Base-by-base conservation (phyloP, 495 filamentous ascomycete species). In the Saxophila tyrrhenica region DNA sequence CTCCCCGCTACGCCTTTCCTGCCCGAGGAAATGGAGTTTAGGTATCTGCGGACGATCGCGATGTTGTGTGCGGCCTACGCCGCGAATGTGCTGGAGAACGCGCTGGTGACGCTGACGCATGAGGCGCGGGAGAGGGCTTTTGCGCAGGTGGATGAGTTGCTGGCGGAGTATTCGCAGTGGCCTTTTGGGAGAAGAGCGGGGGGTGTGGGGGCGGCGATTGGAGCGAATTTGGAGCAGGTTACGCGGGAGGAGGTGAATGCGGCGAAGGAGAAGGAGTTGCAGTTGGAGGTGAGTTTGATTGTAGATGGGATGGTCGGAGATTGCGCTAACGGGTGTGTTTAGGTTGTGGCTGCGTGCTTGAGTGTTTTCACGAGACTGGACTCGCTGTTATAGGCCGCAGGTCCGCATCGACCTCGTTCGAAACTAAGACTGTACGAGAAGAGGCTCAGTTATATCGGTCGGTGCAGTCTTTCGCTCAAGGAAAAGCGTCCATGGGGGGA, bases 1-100 rank as follows among this genome's bases (percentile, higher is more conserved):
- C 76, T 98, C 25, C 84, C 86, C 20, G 72, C 75, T 49, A 85
- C 78, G 56, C 82, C 85, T 55, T 96, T 91, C 75, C 79, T 96
- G 25, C 92, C 92, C 39, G 91, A 95, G 67, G 88, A 89, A 59
- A 80, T 89, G 64, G 90, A 96, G 65, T 97, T 89, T 74, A 78
- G 90, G 55, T 94, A 94, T 69, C 72, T 90, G 52, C 81, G 92
- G 50, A 96, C 92, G 19, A 80, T 98, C 55, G 76, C 85, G 24
- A 95, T 98, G 90, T 88, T 98, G 35, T 97, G 92, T 71, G 92
- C 92, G 38, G 91, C 92, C 21, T 97, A 98, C 70, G 92, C 92
- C 41, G 92, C 92, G 52, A 98, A 98, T 68, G 92, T 98, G 17
- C 75, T 98, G 52, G 92, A 98, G 71, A 97, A 98, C 68, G 92